phyloP scores from a whole-genome alignment of 2,329 filamentous ascomycete species.

The Ascochyta viciae-villosae region DNA sequence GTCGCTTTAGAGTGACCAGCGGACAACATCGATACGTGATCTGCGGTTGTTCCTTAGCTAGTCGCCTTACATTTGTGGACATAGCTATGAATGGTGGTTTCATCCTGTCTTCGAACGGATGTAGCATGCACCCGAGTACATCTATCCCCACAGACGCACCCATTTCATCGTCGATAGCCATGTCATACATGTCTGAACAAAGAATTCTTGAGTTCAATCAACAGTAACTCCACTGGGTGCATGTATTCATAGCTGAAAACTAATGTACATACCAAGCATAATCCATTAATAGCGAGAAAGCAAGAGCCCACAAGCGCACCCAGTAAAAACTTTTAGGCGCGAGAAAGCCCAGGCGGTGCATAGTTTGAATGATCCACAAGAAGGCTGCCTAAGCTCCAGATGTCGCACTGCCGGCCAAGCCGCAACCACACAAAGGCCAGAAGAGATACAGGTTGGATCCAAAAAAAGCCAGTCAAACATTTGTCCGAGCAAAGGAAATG shows the following conservation, averaged over 20 bases:
- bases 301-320: slow-evolving; percentile 4
- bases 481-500: slow-evolving; percentile 9
- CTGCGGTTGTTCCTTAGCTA: not conserved
- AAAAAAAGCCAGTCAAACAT: slow-evolving; percentile 14
- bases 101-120: not conserved
- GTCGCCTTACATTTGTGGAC: no score
- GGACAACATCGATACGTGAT: not conserved
- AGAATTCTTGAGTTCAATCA: no score
- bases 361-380: not conserved
- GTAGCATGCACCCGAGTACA: not conserved
- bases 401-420: slow-evolving; percentile 2
- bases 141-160: not conserved
- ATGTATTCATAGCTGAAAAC: slow-evolving; percentile 9
- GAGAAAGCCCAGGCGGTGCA: not conserved
- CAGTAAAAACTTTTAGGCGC: slow-evolving; percentile 7
- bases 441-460: slow-evolving; percentile 15
- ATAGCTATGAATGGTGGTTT: not conserved
- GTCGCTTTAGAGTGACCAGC: not conserved
- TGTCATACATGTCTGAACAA: no score
- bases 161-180: not conserved
- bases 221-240: not conserved
- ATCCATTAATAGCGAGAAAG: slow-evolving; percentile 13
- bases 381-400: not conserved
- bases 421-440: slow-evolving; percentile 2
- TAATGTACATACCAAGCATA: slow-evolving; percentile 18